Percentiles rank a stretch among this genome's conserved stretches.
Evolutionary conservation across 78 protist species (phyloP).

Genomic region (Dictyostelium purpureum): DNA sequence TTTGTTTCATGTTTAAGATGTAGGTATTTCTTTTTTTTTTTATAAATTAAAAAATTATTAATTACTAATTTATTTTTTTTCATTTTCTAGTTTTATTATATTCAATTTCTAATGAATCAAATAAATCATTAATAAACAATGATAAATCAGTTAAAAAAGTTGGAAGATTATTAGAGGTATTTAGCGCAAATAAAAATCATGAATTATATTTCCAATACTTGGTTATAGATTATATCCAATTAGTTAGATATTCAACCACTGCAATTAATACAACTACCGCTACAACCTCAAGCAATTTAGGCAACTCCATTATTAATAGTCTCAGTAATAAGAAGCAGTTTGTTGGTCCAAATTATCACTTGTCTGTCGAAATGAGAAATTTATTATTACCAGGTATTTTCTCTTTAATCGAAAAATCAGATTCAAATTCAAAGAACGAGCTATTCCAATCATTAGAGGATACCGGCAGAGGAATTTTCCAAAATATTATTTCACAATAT

Average conservation of each 20-base stretch:
- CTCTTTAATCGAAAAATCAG: slow-evolving; percentile 10
- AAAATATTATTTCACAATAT: slow-evolving; percentile 10
- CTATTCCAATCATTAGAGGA: slow-evolving; percentile 2
- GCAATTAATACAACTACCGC: not conserved
- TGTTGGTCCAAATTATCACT: slow-evolving; percentile 11
- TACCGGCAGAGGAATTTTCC: slow-evolving; percentile 34
- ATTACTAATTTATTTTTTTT: not conserved
- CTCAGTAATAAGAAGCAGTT: not conserved
- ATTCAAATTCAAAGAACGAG: not conserved
- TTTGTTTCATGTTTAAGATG: slow-evolving; percentile 46
- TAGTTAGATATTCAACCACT: slow-evolving; percentile 24
- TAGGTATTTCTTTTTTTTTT: not conserved
- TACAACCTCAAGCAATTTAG: not conserved
- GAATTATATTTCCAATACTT: slow-evolving; percentile 10
- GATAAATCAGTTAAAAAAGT: slow-evolving; percentile 25
- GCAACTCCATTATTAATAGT: not conserved
- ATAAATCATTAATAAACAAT: not conserved
- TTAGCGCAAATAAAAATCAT: slow-evolving; percentile 3
- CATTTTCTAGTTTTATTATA: not conserved
- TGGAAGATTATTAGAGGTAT: slow-evolving; percentile 26
- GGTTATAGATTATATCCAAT: slow-evolving; percentile 35
- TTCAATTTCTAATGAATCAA: slow-evolving; percentile 21
- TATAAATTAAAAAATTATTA: not conserved
- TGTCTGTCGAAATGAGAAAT: slow-evolving; percentile 12
- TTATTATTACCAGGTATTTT: slow-evolving; percentile 46